Conservation (phyloP, 768 basidiomycete genomes). For the Tylopilus felleus region DNA sequence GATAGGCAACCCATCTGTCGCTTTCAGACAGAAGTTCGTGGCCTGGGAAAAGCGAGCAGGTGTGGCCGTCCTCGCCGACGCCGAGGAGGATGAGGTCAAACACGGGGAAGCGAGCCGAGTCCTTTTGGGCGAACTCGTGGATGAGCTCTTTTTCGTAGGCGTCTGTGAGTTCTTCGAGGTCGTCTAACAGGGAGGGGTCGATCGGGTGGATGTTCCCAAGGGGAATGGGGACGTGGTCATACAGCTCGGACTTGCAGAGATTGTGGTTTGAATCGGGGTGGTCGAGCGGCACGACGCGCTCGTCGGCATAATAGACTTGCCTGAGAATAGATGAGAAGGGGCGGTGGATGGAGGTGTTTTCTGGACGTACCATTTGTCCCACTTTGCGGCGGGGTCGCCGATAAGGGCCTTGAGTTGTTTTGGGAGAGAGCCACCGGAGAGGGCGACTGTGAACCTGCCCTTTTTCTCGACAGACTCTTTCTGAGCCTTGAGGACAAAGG, state of each 20-base stretch:
- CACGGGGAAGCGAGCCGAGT: constrained; percentile 92
- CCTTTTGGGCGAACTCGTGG: constrained; percentile 84
- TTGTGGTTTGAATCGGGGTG: constrained; percentile 90
- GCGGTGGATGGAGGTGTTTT: background rate
- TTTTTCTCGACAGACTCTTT: constrained; percentile 86
- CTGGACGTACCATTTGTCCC: constrained; percentile 83
- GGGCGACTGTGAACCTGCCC: constrained; percentile 86
- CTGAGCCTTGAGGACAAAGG: constrained; percentile 84
- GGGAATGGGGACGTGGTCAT: constrained; percentile 81
- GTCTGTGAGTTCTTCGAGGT: constrained; percentile 78
- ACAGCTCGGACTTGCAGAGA: constrained; percentile 70
- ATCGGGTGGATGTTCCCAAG: constrained; percentile 76
- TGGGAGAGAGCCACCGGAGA: constrained; percentile 92
- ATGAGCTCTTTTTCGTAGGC: constrained; percentile 84
- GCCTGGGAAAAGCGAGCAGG: constrained; percentile 94
- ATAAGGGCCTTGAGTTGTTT: constrained; percentile 74
- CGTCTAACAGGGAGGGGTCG: constrained; percentile 60
- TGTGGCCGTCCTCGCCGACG: constrained; percentile 98
- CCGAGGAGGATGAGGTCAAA: constrained; percentile 98
- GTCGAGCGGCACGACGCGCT: constrained; percentile 91
- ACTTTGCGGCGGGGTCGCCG: constrained; percentile 62
- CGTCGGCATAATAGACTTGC: constrained; percentile 98
- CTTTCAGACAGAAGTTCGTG: constrained; percentile 80
- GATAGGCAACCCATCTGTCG: constrained; percentile 91
- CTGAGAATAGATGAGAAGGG: constrained; percentile 38